phyloP scores from a whole-genome alignment of 75 land plant genomes.

The Adiantum capillusveneris region DNA sequence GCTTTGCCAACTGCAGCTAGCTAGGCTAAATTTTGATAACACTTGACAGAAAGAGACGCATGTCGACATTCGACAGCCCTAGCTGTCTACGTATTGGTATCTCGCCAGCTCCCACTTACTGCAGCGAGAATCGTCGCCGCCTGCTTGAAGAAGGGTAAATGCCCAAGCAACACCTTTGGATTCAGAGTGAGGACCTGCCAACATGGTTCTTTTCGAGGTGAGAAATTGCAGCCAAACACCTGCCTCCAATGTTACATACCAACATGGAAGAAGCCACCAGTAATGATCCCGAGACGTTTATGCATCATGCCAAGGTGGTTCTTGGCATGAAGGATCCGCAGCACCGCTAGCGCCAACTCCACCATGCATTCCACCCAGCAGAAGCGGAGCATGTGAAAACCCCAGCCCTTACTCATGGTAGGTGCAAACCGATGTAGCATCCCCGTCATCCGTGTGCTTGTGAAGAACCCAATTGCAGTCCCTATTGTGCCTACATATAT shows the following conservation, averaged over 20 bases:
- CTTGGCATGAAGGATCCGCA: not conserved
- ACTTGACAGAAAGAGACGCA: too few species aligned
- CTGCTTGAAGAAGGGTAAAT: not conserved
- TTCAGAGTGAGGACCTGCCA: not conserved
- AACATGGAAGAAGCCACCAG: not conserved
- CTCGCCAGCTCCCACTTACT: not conserved
- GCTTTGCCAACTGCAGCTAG: too few species aligned
- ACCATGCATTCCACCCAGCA: not conserved
- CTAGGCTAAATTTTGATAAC: too few species aligned
- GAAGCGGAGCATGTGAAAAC: not conserved
- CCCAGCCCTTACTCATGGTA: not conserved
- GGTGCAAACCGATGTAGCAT: not conserved
- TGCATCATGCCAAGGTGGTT: too few species aligned
- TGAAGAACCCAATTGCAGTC: not conserved
- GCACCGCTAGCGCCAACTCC: not conserved
- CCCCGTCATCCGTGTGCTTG: not conserved
- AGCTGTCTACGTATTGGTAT: too few species aligned
- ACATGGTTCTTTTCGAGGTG: not conserved
- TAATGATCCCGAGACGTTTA: too few species aligned
- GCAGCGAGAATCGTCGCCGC: not conserved
- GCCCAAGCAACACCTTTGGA: not conserved
- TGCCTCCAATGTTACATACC: not conserved
- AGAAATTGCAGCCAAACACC: not conserved
- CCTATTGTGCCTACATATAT: not conserved
- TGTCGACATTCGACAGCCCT: too few species aligned